Percentiles rank a stretch among this genome's conserved stretches.
phyloP scores from a whole-genome alignment of 768 basidiomycete genomes.

The Tephrocybe sp. region DNA sequence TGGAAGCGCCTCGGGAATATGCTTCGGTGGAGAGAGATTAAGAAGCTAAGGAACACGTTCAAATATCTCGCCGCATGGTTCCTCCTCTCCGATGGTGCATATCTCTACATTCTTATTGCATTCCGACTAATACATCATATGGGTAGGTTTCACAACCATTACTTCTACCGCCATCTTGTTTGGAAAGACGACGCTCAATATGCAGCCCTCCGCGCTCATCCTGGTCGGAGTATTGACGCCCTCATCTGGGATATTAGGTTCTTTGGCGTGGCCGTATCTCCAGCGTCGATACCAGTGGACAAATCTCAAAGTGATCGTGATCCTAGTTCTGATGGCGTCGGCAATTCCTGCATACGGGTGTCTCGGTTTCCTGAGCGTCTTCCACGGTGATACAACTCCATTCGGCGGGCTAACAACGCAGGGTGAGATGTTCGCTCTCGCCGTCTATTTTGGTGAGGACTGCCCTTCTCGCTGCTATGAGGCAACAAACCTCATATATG shows the following conservation, averaged over 20 bases:
- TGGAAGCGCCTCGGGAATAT: slow-evolving; percentile 79
- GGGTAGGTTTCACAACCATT: slow-evolving; percentile 83
- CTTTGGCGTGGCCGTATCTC: slow-evolving; percentile 75
- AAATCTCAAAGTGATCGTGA: slow-evolving; percentile 65
- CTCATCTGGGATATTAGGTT: slow-evolving; percentile 75
- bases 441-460: slow-evolving; percentile 74
- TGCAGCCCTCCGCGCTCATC: slow-evolving; percentile 76
- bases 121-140: neutral
- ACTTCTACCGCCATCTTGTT: slow-evolving; percentile 92
- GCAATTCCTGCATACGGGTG: slow-evolving; percentile 80
- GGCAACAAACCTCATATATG: neutral
- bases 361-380: slow-evolving; percentile 67
- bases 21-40: slow-evolving; percentile 73
- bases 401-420: slow-evolving; percentile 79
- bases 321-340: slow-evolving; percentile 65
- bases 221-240: slow-evolving; percentile 82
- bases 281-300: slow-evolving; percentile 67
- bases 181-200: slow-evolving; percentile 83
- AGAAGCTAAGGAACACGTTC: slow-evolving; percentile 80
- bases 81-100: slow-evolving; percentile 84
- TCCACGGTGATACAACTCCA: slow-evolving; percentile 38
- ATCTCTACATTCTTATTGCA: neutral
- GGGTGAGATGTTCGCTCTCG: slow-evolving; percentile 83
- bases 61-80: slow-evolving; percentile 93
- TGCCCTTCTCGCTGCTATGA: neutral